Percentiles rank a stretch among this genome's conserved stretches.
These are phyloP conservation scores for Chalara sp. DNA, from an alignment of 2,329 filamentous ascomycete genomes.

Conservation along the genomic window DNA sequence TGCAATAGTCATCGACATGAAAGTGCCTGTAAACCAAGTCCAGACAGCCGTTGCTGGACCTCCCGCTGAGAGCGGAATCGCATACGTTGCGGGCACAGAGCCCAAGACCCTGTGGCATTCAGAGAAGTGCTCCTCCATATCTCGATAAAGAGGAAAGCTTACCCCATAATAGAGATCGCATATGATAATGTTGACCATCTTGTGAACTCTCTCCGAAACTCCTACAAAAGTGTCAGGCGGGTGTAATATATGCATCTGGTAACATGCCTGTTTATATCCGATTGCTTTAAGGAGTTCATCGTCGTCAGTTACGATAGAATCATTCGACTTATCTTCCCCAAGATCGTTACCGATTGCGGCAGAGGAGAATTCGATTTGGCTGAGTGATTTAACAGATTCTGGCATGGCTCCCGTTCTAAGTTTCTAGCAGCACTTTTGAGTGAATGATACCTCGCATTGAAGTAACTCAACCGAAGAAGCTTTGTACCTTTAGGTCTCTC, in stretches of 20 bases:
- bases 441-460: too few species aligned
- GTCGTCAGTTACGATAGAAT: not conserved
- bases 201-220: conserved; percentile 55
- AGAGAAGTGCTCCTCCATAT: too few species aligned
- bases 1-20: conserved; percentile 45
- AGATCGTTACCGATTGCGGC: not conserved
- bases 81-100: conserved; percentile 59
- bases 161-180: conserved; percentile 56
- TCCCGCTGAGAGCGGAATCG: conserved; percentile 48
- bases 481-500: too few species aligned
- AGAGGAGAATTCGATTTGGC: not conserved
- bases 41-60: conserved; percentile 59
- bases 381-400: not conserved
- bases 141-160: too few species aligned
- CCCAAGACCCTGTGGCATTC: conserved; percentile 39
- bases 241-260: too few species aligned
- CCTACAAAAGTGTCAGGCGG: conserved; percentile 32
- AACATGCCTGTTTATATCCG: not conserved
- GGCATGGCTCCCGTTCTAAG: not conserved
- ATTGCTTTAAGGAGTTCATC: not conserved
- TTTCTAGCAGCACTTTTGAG: not conserved
- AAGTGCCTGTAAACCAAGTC: conserved; percentile 58
- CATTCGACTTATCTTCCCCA: not conserved
- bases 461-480: too few species aligned
- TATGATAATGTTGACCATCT: conserved; percentile 63